Conservation (phyloP, 1,139 yeast species). For the Hemisphaericaspora xylanilytica region DNA sequence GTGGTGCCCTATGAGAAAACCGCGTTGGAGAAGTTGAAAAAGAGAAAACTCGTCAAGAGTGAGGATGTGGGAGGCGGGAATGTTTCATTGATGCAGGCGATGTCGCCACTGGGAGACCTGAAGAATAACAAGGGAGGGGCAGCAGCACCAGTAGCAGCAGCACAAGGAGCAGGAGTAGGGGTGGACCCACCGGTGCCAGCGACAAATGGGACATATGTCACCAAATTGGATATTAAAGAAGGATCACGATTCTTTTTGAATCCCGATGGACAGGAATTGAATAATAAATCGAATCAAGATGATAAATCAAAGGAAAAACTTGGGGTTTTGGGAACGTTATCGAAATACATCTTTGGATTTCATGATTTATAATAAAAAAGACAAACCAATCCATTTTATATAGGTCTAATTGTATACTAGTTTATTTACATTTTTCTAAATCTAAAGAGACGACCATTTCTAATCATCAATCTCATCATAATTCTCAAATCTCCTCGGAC, state of each 20-base stretch:
- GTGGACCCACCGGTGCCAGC: no score
- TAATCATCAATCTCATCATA: no score
- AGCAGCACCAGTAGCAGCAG: no score
- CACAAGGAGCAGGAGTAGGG: not conserved
- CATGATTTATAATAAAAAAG: slow-evolving; percentile 33
- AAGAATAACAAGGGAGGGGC: no score
- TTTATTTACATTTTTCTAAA: no score
- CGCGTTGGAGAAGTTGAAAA: slow-evolving; percentile 62
- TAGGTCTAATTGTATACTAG: no score
- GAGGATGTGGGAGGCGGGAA: slow-evolving; percentile 58
- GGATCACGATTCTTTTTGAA: slow-evolving; percentile 40
- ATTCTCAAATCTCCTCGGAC: no score
- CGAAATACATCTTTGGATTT: slow-evolving; percentile 45
- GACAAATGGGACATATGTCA: slow-evolving; percentile 15
- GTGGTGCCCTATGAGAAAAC: slow-evolving; percentile 67
- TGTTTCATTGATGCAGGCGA: slow-evolving; percentile 11
- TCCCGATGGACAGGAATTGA: slow-evolving; percentile 20
- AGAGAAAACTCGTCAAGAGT: slow-evolving; percentile 46
- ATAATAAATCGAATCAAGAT: slow-evolving; percentile 14
- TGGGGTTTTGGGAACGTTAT: slow-evolving; percentile 33
- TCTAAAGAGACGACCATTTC: no score
- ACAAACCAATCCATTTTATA: no score
- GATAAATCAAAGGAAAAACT: slow-evolving; percentile 29
- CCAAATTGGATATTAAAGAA: slow-evolving; percentile 40
- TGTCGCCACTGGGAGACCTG: no score